Evolutionary conservation across 176 grass and related monocot genomes (phyloP).

Genomic region (Avena insularis): DNA sequence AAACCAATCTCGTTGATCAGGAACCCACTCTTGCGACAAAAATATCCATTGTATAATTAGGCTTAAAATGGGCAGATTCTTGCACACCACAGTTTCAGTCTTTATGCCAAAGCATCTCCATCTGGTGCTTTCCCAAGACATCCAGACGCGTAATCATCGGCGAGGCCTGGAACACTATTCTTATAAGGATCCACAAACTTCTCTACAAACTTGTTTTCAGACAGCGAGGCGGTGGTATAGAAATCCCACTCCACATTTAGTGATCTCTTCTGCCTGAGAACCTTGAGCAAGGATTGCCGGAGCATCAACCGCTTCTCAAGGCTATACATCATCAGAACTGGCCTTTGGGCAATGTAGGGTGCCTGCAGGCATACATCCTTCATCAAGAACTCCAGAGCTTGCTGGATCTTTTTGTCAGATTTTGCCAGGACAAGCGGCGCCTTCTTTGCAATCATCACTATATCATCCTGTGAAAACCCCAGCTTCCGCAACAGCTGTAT

Average conservation of each 20-base stretch:
- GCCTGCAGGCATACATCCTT: conserved; percentile 34
- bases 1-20: conserved; percentile 23
- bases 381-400: conserved; percentile 5
- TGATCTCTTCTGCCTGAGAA: conserved; percentile 44
- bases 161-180: conserved; percentile 23
- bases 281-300: conserved; percentile 42
- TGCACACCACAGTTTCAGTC: neutral
- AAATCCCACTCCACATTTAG: conserved; percentile 23
- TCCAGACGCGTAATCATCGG: conserved; percentile 10
- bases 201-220: conserved; percentile 45
- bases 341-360: conserved; percentile 33
- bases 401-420: neutral
- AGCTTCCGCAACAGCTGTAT: neutral
- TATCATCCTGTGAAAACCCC: conserved; percentile 9
- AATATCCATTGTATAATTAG: neutral
- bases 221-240: neutral
- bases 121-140: conserved; percentile 4
- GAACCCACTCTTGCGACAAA: conserved; percentile 23
- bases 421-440: neutral
- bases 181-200: conserved; percentile 46
- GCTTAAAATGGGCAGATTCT: neutral
- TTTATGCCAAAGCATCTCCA: neutral
- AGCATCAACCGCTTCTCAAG: conserved; percentile 56
- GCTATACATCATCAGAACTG: conserved; percentile 49
- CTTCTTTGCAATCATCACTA: neutral